These are phyloP conservation scores for Lactarius vividus DNA, from an alignment of 768 basidiomycete species.

Conservation along the genomic window DNA sequence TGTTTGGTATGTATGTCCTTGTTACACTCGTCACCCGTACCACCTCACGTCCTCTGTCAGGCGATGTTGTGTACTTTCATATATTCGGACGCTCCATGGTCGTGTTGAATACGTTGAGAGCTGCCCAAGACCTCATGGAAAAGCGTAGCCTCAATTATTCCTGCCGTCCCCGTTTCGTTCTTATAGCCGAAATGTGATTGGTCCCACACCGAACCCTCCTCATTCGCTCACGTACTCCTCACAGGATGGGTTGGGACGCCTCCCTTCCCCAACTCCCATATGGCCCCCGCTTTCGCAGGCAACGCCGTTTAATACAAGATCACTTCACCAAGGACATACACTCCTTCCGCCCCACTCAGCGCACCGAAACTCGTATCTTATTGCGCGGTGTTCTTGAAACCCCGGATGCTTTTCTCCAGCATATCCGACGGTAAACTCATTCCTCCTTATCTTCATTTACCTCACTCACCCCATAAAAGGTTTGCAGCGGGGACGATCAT, in stretches of 20 bases:
- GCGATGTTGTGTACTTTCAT: conserved; percentile 35
- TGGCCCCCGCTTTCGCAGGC: conserved; percentile 33
- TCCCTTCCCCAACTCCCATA: conserved; percentile 29
- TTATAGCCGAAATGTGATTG: conserved; percentile 32
- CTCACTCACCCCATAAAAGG: conserved; percentile 25
- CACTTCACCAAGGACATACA: conserved; percentile 27
- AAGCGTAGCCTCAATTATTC: conserved; percentile 36
- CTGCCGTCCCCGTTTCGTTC: conserved; percentile 34
- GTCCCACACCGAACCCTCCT: background rate
- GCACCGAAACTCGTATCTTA: conserved; percentile 31
- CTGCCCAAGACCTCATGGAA: conserved; percentile 38
- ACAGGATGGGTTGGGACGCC: conserved; percentile 29
- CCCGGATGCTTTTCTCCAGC: conserved; percentile 31
- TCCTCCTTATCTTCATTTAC: background rate
- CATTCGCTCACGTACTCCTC: background rate
- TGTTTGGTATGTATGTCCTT: conserved; percentile 32
- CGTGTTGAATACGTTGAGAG: conserved; percentile 35
- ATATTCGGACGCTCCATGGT: conserved; percentile 34
- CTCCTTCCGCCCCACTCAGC: conserved; percentile 31
- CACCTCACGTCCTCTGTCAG: conserved; percentile 24
- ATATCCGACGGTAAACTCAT: conserved; percentile 30
- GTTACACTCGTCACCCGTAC: background rate
- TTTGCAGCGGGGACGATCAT: conserved; percentile 34
- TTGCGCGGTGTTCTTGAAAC: conserved; percentile 31
- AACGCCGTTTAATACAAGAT: conserved; percentile 33